Percentiles rank a stretch among this genome's conserved stretches.
Conservation (phyloP, 306 rosid species). For the Vigna mungo region DNA sequence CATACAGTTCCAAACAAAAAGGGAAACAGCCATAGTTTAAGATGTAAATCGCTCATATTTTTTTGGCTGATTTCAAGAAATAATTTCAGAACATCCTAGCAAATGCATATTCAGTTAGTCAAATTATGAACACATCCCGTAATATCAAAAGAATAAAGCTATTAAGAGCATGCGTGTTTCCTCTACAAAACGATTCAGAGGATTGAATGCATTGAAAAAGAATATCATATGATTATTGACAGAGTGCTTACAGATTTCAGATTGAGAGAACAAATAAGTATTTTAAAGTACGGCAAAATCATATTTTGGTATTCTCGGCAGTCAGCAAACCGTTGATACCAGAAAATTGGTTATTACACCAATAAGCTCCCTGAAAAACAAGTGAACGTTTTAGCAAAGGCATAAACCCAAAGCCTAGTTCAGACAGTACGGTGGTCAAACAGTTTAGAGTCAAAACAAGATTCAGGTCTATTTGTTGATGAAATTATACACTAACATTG, state of each 20-base stretch:
- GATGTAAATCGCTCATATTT: background rate
- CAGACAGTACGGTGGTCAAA: background rate
- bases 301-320: constrained; percentile 32
- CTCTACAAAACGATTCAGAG: background rate
- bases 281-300: constrained; percentile 13
- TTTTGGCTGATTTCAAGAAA: constrained; percentile 20
- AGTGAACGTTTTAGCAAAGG: constrained; percentile 22
- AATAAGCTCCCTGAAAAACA: constrained; percentile 31
- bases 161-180: background rate
- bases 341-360: constrained; percentile 23
- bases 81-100: constrained; percentile 22
- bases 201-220: constrained; percentile 28
- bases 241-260: constrained; percentile 20
- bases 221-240: background rate
- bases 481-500: constrained; percentile 20
- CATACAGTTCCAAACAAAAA: constrained; percentile 9
- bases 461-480: constrained; percentile 13
- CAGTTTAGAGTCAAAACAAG: constrained; percentile 19
- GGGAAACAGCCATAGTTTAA: background rate
- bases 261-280: constrained; percentile 15
- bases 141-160: constrained; percentile 19
- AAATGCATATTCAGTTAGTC: constrained; percentile 1
- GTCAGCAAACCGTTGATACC: constrained; percentile 23
- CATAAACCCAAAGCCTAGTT: background rate
- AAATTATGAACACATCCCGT: background rate